Evolutionary conservation across 2,329 filamentous ascomycete genomes (phyloP), one percentile per base, ranked within the genome.

Genomic region (Sphaerulina vaccinii): DNA sequence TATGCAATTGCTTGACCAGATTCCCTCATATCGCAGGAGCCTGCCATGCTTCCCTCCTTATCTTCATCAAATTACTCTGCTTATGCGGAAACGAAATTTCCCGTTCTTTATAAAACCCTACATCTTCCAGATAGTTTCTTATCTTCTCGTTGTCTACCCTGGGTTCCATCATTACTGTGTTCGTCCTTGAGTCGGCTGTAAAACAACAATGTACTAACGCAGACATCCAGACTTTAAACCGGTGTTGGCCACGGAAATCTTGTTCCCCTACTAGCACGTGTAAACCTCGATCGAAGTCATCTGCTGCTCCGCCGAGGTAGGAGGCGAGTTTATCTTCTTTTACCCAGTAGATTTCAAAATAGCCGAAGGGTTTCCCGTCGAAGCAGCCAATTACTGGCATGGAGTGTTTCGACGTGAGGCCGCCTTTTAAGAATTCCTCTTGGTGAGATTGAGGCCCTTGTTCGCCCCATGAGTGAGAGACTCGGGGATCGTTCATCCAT

Each of bases 311-410:
- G 0, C 68, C 84, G 3, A 95, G 71, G 58, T 89, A 78, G 41
- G 78, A 80, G 0, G 88, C 90, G 1, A 99, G 69, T 0, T 77
- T 74, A 65, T 97, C 93, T 68, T 99, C 93, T 65, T 95, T 96
- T 3, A 93, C 90, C 92, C 93, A 99, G 73, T 99, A 99, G 27
- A 99, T 80, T 74, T 99, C 93, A 67, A 99, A 96, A 68, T 95
- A 99, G 0, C 90, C 93, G 72, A 97, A 99, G 0, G 92, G 92
- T 54, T 92, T 86, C 9, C 90, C 91, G 62, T 97, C 90, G 88
- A 92, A 99, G 67, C 90, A 85, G 1, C 88, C 93, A 55, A 97
- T 92, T 0, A 86, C 90, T 0, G 93, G 93, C 70, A 97, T 96
- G 7, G 85, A 90, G 70, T 96, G 87, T 15, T 79, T 77, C 16